A percentile compares a stretch with the other conserved stretches of the same genome.
phyloP scores from a whole-genome alignment of 106 monocot species.

The Dioscorea dumetorum region DNA sequence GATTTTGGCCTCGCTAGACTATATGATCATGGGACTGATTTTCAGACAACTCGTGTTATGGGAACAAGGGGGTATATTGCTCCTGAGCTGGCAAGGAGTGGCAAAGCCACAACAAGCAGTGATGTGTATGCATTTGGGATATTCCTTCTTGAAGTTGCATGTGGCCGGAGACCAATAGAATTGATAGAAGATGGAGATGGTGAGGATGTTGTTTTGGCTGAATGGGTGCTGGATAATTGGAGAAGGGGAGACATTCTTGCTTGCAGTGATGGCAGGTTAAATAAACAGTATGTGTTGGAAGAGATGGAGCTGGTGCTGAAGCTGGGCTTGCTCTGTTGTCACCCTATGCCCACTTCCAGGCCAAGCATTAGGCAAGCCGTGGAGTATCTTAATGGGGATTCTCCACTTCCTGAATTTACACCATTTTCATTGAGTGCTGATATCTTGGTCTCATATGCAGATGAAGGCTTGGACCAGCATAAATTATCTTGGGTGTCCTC shows the following conservation, averaged over 20 bases:
- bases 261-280: conserved; percentile 1
- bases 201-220: too few relatives aligned
- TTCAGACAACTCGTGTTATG: conserved; percentile 3
- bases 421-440: neutral
- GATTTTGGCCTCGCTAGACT: conserved; percentile 22
- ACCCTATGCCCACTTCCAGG: conserved; percentile 1
- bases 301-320: conserved; percentile 9
- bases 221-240: too few relatives aligned
- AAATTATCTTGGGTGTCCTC: neutral
- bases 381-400: conserved; percentile 4
- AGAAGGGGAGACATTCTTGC: too few relatives aligned
- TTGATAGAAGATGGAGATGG: too few relatives aligned
- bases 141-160: too few relatives aligned
- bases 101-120: conserved; percentile 9
- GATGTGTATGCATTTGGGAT: conserved; percentile 16
- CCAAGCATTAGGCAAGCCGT: conserved; percentile 11
- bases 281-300: neutral
- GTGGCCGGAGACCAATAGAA: too few relatives aligned
- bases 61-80: conserved; percentile 14
- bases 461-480: conserved; percentile 1
- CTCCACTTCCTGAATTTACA: too few relatives aligned
- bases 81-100: conserved; percentile 16
- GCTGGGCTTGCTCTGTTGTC: conserved; percentile 7
- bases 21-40: conserved; percentile 8
- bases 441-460: neutral